Base-by-base conservation (phyloP, 1,139 yeast species). In the Diutina scorzettiae region DNA sequence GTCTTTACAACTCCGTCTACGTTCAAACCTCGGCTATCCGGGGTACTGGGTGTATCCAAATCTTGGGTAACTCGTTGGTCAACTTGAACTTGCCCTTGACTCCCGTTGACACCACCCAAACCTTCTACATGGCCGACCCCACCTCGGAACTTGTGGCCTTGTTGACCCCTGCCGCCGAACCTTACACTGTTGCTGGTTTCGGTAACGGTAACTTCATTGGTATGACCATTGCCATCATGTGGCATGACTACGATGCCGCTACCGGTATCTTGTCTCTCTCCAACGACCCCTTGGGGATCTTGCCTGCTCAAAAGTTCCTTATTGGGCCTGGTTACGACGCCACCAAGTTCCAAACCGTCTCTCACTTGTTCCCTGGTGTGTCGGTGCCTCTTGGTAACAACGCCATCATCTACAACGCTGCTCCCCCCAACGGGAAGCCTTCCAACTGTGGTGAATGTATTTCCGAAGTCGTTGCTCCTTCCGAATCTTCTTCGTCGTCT, bases 131-230 rank as follows among this genome's bases (percentile, higher is more conserved):
- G 39, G 28, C 5, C 5, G 39, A 23, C 17, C 28, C 39, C 20
- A 23, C 17, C 9, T 14, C 39, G 7, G 28, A 34, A 16, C n/a
- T 34, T n/a, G 21, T 32, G 20, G 37, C 37, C 9, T 12, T 23
- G 3, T 34, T 34, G 39, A 23, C 25, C n/a, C 23, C 39, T 16
- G 39, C 39, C 11, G 19, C 20, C 14, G n/a, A 20, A 9, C 25
- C 39, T 21, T 34, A 34, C 19, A 34, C 39, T 14, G 39, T 34
- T 7, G 39, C 39, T 8, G 39, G 39, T 23, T 34, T 34, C 16
- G 39, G 39, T 34, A 23, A 23, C 19, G 39, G 39, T 12, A 34
- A 34, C 39, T 23, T 34, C 28, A 34, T 34, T 16, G 39, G 39
- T n/a, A 23, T 34, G 18, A 34, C 39, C 7, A 23, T 16, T 8